Conservation (phyloP, 768 basidiomycete genomes). For the Kockovaella imperatae region DNA sequence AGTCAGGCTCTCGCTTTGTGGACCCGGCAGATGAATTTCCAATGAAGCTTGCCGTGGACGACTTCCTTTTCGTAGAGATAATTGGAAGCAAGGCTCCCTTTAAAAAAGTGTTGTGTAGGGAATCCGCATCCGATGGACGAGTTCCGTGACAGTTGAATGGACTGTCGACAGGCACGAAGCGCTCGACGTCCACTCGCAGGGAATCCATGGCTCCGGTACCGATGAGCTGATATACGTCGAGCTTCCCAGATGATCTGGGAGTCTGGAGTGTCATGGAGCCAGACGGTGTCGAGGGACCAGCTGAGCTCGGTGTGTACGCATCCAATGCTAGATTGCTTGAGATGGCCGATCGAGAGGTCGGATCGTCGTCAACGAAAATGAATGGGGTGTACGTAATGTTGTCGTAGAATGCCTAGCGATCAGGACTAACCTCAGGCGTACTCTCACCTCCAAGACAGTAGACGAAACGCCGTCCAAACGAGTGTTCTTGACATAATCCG, state of each 20-base stretch:
- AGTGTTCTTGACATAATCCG: constrained; percentile 89
- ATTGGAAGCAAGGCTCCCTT: constrained; percentile 35
- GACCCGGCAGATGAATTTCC: neutral
- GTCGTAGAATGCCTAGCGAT: constrained; percentile 77
- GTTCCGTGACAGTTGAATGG: constrained; percentile 45
- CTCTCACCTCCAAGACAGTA: constrained; percentile 74
- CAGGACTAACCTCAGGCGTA: neutral
- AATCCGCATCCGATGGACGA: constrained; percentile 33
- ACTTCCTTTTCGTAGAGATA: constrained; percentile 10
- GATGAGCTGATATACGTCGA: constrained; percentile 90
- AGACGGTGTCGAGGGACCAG: neutral
- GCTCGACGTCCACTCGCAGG: constrained; percentile 36
- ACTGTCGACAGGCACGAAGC: constrained; percentile 33
- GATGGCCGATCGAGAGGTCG: constrained; percentile 50
- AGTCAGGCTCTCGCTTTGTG: constrained; percentile 1
- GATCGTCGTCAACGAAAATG: constrained; percentile 89
- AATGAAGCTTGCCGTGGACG: constrained; percentile 6
- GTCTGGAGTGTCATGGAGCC: neutral
- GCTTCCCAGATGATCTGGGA: constrained; percentile 42
- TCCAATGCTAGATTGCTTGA: constrained; percentile 23
- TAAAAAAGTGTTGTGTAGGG: constrained; percentile 36
- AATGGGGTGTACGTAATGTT: constrained; percentile 95
- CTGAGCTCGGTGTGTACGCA: constrained; percentile 1
- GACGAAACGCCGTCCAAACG: constrained; percentile 71
- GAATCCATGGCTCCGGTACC: constrained; percentile 9